phyloP scores from a whole-genome alignment of 306 rosid genomes.

The Vigna radiata region DNA sequence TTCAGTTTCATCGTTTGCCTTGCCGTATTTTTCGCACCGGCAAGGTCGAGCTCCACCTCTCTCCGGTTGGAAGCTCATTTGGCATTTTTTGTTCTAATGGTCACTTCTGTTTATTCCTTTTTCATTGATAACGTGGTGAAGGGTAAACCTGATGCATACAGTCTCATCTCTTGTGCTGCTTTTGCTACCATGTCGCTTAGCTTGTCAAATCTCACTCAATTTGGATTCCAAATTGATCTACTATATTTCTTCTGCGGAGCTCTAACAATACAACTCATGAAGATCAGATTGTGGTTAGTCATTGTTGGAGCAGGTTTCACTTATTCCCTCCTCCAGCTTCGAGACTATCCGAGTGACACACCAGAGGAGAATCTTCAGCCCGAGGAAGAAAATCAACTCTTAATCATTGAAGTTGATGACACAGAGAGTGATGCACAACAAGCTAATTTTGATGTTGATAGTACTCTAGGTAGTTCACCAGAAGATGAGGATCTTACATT shows the following conservation, averaged over 20 bases:
- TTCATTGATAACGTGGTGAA: not conserved
- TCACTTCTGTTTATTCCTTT: constrained; percentile 16
- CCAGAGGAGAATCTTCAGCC: not conserved
- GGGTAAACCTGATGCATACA: constrained; percentile 28
- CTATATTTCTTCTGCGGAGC: constrained; percentile 15
- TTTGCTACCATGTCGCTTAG: constrained; percentile 23
- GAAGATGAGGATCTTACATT: not conserved
- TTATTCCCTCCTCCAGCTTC: not conserved
- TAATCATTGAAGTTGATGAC: not conserved
- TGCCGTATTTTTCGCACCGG: too few relatives aligned
- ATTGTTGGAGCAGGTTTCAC: constrained; percentile 2
- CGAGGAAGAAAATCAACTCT: not conserved
- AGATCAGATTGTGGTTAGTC: not conserved
- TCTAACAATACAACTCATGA: constrained; percentile 25
- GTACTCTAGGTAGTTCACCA: not conserved
- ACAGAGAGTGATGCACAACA: not conserved
- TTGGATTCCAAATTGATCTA: constrained; percentile 29
- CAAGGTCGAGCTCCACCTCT: too few relatives aligned
- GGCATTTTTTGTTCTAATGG: not conserved
- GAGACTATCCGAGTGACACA: not conserved
- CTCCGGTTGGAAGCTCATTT: not conserved
- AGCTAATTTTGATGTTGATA: not conserved
- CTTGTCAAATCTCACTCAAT: constrained; percentile 17
- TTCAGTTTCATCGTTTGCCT: not conserved
- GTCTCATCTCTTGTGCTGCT: not conserved